Percentiles rank a stretch among this genome's conserved stretches.
Evolutionary conservation across 2,329 filamentous ascomycete genomes (phyloP).

Genomic region (Trichoderma sp.): DNA sequence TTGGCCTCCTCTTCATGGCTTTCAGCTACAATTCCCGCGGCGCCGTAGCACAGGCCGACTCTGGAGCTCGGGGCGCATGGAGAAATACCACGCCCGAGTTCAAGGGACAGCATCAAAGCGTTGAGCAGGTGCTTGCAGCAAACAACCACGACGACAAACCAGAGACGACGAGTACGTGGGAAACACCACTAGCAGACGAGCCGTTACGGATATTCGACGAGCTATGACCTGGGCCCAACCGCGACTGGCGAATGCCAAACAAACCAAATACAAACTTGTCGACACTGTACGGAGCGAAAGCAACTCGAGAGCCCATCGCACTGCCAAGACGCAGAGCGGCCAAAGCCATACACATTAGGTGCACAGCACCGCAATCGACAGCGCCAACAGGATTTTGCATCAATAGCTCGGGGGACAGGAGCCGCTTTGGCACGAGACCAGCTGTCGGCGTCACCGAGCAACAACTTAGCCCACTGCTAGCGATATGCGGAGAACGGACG

Average conservation of each 20-base stretch:
- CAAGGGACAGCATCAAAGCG: conserved; percentile 17
- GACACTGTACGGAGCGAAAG: background rate
- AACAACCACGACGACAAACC: conserved; percentile 25
- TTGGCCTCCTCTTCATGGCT: conserved; percentile 46
- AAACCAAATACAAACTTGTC: background rate
- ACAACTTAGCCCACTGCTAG: background rate
- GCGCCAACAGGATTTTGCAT: conserved; percentile 2
- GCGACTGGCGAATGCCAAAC: background rate
- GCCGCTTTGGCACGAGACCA: conserved; percentile 1
- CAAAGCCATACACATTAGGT: background rate
- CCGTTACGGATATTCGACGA: conserved; percentile 49
- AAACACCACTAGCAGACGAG: conserved; percentile 36
- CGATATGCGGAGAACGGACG: background rate
- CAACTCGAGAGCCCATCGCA: background rate
- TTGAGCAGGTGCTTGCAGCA: conserved; percentile 24
- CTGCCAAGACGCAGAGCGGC: background rate
- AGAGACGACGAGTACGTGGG: conserved; percentile 30
- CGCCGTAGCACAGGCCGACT: conserved; percentile 7
- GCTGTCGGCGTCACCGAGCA: conserved; percentile 12
- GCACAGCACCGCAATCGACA: background rate
- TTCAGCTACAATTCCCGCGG: conserved; percentile 29
- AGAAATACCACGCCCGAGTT: background rate
- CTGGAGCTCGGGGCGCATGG: background rate
- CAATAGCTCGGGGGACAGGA: background rate
- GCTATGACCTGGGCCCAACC: conserved; percentile 34